These are phyloP conservation scores for Podospora conica DNA, from an alignment of 495 filamentous ascomycete genomes.

Conservation along the genomic window DNA sequence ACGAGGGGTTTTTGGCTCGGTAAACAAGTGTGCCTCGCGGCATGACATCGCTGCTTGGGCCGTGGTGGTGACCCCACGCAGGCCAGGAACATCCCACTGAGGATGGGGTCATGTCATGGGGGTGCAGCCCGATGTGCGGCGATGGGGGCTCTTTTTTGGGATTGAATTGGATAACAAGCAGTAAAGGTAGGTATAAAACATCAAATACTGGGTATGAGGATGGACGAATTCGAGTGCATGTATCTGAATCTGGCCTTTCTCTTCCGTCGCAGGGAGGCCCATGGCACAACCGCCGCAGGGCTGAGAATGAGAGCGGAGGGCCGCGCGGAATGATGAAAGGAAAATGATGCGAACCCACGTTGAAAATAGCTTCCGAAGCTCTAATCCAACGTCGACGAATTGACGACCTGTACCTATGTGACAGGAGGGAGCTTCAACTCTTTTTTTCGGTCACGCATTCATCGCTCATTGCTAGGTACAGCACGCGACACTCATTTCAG, in stretches of 20 bases:
- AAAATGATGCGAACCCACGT: background rate
- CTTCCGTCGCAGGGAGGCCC: background rate
- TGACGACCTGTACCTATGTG: too few relatives aligned
- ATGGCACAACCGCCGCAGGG: background rate
- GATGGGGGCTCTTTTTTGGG: background rate
- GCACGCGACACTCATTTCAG: too few relatives aligned
- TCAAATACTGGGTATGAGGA: too few relatives aligned
- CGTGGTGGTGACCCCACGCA: conserved; percentile 2
- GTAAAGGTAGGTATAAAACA: background rate
- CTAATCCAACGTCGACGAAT: background rate
- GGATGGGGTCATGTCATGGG: background rate
- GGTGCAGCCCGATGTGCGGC: background rate
- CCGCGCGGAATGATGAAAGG: background rate
- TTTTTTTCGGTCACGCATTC: background rate
- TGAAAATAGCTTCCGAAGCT: background rate
- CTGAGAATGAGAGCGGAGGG: too few relatives aligned
- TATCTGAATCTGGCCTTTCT: background rate
- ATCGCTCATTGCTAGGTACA: too few relatives aligned
- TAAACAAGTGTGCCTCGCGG: background rate
- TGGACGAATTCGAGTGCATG: too few relatives aligned
- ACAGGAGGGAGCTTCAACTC: too few relatives aligned
- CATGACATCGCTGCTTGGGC: conserved; percentile 9
- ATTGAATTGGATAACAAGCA: background rate
- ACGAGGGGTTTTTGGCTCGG: conserved; percentile 9
- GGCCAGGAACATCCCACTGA: background rate